Base-by-base conservation (phyloP, 768 basidiomycete genomes). In the Macrolepiota fuliginosa region DNA sequence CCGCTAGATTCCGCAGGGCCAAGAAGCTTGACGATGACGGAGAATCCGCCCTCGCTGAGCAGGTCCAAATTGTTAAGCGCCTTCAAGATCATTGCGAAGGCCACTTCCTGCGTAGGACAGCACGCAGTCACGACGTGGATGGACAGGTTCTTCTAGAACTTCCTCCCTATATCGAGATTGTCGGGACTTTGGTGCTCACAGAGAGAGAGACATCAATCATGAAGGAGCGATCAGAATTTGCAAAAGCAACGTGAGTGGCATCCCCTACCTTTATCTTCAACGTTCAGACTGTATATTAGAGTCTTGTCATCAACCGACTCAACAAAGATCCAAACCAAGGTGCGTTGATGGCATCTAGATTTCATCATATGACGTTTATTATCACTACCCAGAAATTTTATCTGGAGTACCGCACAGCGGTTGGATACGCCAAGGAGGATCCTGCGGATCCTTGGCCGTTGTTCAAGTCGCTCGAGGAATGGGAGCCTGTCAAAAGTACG, bases 401-500 rank as follows among this genome's bases (percentile, higher is more conserved):
- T 39, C 46, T 66, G 9, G 59, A 67, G 25, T 64, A 66, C 32
- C 22, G 65, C 0, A 27, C 62, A 0, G 49, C 35, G 0, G 60
- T 67, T 15, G 50, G 29, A 0, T 69, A 58, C 52, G 58, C 67
- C 0, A 55, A 58, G 22, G 11, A 40, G 10, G 25, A 63, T 32
- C 13, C 40, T 25, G 12, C 37, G 22, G 6, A n/a, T 29, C 12
- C n/a, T 61, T 13, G 64, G 62, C 25, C n/a, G 4, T 40, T 7
- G 5, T 66, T 68, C 35, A 50, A 55, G 3, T 55, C 61, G 1
- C 19, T 69, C 1, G 52, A 56, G 3, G 49, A 64, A 19, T 69
- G 67, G 68, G 45, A 61, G 13, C 3, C 35, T 4, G 17, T 60
- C 0, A 68, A 66, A 45, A 54, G 52, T 2, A 68, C 67, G 3